Evolutionary conservation across 768 basidiomycete genomes (phyloP).

Genomic region (Xanthoconium purpureum): DNA sequence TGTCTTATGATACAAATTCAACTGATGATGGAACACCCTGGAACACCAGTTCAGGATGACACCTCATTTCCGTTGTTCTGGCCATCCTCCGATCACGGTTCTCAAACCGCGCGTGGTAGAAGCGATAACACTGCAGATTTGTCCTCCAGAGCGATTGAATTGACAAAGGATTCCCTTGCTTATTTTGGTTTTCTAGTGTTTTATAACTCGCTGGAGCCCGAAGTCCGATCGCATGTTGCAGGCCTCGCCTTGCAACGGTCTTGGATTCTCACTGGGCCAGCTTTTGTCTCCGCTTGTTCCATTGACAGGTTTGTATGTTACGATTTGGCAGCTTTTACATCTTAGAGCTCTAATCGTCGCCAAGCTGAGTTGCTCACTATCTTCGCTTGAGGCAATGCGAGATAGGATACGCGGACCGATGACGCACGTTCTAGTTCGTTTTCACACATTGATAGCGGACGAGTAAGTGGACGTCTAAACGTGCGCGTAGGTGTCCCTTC

Average conservation of each 20-base stretch:
- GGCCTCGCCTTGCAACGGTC: not conserved
- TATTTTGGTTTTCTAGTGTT: not conserved
- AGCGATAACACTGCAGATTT: not conserved
- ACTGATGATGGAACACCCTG: too few relatives aligned
- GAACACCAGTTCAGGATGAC: too few relatives aligned
- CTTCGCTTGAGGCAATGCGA: slow-evolving; percentile 2
- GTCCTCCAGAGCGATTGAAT: too few relatives aligned
- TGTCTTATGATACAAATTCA: not conserved
- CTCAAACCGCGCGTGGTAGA: not conserved
- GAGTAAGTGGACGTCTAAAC: not conserved
- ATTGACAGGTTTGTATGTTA: not conserved
- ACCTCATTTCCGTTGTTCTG: not conserved
- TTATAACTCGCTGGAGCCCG: not conserved
- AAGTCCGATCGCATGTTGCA: not conserved
- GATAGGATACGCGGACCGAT: not conserved
- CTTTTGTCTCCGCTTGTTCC: not conserved
- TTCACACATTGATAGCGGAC: not conserved
- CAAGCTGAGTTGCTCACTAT: not conserved
- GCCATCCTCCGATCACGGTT: not conserved
- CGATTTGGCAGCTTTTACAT: not conserved
- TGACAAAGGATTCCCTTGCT: not conserved
- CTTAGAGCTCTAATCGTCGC: not conserved
- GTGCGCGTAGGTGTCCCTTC: not conserved
- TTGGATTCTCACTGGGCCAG: not conserved
- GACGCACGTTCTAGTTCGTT: not conserved